These are phyloP conservation scores for Mallotus repandus DNA, from an alignment of 441 rosid genomes.

Conservation along the genomic window DNA sequence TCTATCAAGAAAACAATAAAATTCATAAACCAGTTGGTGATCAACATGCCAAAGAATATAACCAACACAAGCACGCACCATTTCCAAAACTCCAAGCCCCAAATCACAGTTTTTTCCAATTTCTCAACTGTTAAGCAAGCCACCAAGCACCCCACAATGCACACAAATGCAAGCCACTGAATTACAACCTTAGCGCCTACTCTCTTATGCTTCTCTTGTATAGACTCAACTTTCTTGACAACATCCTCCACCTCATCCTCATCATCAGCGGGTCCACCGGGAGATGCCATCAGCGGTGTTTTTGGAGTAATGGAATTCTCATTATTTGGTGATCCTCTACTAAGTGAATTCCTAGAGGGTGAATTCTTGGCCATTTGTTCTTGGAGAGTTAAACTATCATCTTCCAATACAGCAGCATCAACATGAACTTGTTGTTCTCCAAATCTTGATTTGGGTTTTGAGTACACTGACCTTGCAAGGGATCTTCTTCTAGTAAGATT, in stretches of 20 bases:
- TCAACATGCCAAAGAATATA: constrained; percentile 58
- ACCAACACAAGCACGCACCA: constrained; percentile 85
- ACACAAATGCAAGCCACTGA: constrained; percentile 48
- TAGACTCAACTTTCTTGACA: constrained; percentile 47
- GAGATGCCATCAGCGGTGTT: constrained; percentile 41
- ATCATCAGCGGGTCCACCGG: constrained; percentile 36
- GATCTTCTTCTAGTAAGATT: constrained; percentile 44
- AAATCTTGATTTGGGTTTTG: constrained; percentile 83
- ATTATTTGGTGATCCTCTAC: constrained; percentile 49
- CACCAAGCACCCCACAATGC: constrained; percentile 42
- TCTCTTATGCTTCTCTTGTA: constrained; percentile 30
- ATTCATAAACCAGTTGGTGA: constrained; percentile 76
- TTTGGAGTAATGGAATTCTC: constrained; percentile 35
- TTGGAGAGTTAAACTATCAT: constrained; percentile 27
- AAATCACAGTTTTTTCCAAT: constrained; percentile 29
- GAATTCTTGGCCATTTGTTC: constrained; percentile 39
- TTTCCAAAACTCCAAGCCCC: constrained; percentile 76
- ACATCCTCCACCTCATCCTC: constrained; percentile 63
- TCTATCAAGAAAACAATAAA: constrained; percentile 72
- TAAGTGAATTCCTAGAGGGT: constrained; percentile 36
- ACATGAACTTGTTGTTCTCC: constrained; percentile 47
- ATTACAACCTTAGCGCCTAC: constrained; percentile 38
- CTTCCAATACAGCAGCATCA: constrained; percentile 42
- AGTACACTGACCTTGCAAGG: constrained; percentile 51
- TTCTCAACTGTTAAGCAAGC: constrained; percentile 52